Base-by-base conservation (phyloP, 192 early-diverging fungal genomes). In the Linnemannia schmuckeri region DNA sequence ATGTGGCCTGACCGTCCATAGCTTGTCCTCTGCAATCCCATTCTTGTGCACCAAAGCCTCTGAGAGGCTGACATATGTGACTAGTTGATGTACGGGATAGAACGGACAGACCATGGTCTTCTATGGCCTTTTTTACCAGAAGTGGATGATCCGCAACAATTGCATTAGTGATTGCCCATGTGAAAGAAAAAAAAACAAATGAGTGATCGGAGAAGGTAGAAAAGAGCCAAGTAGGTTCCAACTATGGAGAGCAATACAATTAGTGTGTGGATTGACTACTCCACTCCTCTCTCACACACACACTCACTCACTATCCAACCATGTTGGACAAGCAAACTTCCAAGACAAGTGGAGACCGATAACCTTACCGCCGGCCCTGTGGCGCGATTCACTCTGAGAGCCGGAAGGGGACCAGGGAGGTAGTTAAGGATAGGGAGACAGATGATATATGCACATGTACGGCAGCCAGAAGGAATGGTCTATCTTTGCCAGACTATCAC, bases 211-310 rank as follows among this genome's bases (percentile, higher is more conserved):
- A 52, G 73, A 47, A 42, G 35, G 46, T 33, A 74, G 33, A 74
- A 74, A 42, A 74, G 47, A 63, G 75, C 27, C 61, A 66, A 30
- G 27, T 66, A 66, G 61, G 61, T 66, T 66, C 61, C 61, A 66
- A 33, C 30, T 33, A 42, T 24, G 17, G 54, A 40, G 55, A 61
- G 54, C 33, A 41, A 42, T 61, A 38, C 63, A 66, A 66, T 66
- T 20, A 52, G 18, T 52, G 49, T 52, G 49, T 52, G 20, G 49
- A 33, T 66, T 33, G 33, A 1, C 12, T 27, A 12, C 27, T 66
- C 55, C n/a, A 27, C 55, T 57, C 22, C 22, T n/a, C 57, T 63
- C 57, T n/a, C 49, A 20, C 49, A 6, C 49, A 66, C 12, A n/a
- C 55, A 10, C 12, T 1, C 12, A 15, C 33, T 33, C 27, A 66